phyloP scores from a whole-genome alignment of 2,329 filamentous ascomycete species.

The Tothia fuscella region DNA sequence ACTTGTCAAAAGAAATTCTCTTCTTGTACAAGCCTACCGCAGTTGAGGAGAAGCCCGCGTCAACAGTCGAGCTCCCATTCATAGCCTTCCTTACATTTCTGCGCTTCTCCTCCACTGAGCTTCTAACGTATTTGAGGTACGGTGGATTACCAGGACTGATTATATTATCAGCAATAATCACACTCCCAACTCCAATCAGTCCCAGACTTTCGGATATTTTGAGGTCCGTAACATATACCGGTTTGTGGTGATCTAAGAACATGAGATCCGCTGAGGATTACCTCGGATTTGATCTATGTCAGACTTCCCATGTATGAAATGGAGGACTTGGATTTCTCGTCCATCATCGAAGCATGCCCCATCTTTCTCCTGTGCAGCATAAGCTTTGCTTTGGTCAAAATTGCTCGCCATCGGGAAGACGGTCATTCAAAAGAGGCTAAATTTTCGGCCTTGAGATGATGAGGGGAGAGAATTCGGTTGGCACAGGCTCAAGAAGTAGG shows the following conservation, averaged over 20 bases:
- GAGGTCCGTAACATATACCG: constrained; percentile 59
- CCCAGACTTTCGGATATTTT: constrained; percentile 64
- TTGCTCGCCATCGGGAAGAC: no score
- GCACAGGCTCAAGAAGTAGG: no score
- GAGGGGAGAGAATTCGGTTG: no score
- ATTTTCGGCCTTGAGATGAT: no score
- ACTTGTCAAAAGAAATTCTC: constrained; percentile 23
- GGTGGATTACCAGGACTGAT: constrained; percentile 59
- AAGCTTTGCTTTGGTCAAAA: constrained; percentile 35
- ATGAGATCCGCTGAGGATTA: constrained; percentile 52
- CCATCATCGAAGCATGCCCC: constrained; percentile 58
- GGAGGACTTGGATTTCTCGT: constrained; percentile 60
- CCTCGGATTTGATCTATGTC: constrained; percentile 49
- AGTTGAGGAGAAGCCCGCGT: constrained; percentile 11
- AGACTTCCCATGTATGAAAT: constrained; percentile 52
- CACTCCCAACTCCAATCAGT: constrained; percentile 49
- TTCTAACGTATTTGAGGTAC: constrained; percentile 59
- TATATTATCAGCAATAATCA: constrained; percentile 58
- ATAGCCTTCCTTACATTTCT: no score
- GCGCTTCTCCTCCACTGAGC: constrained; percentile 50
- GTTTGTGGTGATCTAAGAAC: constrained; percentile 74
- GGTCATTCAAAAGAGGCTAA: no score
- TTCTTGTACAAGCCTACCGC: constrained; percentile 16
- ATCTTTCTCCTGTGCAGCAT: constrained; percentile 33
- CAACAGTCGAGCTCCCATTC: not conserved